Percentiles rank a stretch among this genome's conserved stretches.
Conservation (phyloP, 768 basidiomycete genomes). For the Pleurotus ostreatus region DNA sequence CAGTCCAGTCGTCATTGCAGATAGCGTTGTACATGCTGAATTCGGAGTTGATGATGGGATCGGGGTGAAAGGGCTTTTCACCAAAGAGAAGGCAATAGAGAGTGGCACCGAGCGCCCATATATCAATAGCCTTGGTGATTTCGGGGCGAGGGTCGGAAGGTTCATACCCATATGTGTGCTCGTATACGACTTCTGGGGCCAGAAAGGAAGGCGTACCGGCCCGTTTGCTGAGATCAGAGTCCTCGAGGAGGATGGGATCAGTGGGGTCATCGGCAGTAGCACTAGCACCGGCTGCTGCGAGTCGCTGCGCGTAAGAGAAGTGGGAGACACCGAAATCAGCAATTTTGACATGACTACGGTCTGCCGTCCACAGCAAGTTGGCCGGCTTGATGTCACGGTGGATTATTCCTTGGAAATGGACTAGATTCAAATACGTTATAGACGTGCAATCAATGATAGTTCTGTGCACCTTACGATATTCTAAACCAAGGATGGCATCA, state of each 20-base stretch:
- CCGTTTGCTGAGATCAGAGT: slow-evolving; percentile 82
- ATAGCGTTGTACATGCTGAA: slow-evolving; percentile 80
- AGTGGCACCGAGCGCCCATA: slow-evolving; percentile 97
- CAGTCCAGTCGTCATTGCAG: slow-evolving; percentile 68
- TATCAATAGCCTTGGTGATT: slow-evolving; percentile 91
- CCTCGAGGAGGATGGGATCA: slow-evolving; percentile 72
- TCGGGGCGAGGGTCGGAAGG: slow-evolving; percentile 36
- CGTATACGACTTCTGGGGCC: slow-evolving; percentile 90
- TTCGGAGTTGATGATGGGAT: slow-evolving; percentile 35
- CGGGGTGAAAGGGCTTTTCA: slow-evolving; percentile 62
- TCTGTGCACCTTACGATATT: slow-evolving; percentile 70
- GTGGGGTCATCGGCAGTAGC: slow-evolving; percentile 34
- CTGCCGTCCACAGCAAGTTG: slow-evolving; percentile 87
- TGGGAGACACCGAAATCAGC: slow-evolving; percentile 98
- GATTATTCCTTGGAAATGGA: slow-evolving; percentile 97
- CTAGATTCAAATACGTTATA: slow-evolving; percentile 35
- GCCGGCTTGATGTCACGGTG: slow-evolving; percentile 99
- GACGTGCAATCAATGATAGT: slow-evolving; percentile 13
- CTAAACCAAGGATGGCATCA: slow-evolving; percentile 90
- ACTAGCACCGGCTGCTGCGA: slow-evolving; percentile 55
- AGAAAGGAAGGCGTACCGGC: slow-evolving; percentile 96
- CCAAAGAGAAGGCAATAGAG: slow-evolving; percentile 94
- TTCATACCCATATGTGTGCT: slow-evolving; percentile 39
- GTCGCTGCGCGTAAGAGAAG: slow-evolving; percentile 85
- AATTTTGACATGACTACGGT: slow-evolving; percentile 90